Conservation (phyloP, 2,329 filamentous ascomycete genomes). For the Alternaria burnsii region DNA sequence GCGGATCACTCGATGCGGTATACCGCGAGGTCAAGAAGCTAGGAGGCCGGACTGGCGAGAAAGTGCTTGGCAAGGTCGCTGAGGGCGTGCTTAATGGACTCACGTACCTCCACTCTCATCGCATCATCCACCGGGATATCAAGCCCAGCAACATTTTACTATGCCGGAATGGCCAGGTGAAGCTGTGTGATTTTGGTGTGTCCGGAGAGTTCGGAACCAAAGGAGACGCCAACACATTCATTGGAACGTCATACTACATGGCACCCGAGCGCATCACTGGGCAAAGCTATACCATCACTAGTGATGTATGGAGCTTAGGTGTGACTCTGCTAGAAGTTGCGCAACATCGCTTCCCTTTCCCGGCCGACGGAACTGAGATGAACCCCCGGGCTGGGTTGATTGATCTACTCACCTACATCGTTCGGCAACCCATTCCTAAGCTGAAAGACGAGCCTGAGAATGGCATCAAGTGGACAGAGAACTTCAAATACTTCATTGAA, state of each 20-base stretch:
- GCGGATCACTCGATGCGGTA: constrained; percentile 93
- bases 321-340: constrained; percentile 99
- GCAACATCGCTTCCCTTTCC: constrained; percentile 97
- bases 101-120: constrained; percentile 92
- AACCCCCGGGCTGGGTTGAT: constrained; percentile 92
- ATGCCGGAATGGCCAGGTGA: constrained; percentile 86
- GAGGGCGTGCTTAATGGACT: constrained; percentile 93
- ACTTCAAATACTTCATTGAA: constrained; percentile 99
- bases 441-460: constrained; percentile 93
- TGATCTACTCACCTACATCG: constrained; percentile 96
- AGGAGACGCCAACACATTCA: constrained; percentile 98
- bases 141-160: constrained; percentile 97
- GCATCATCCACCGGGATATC: constrained; percentile 99
- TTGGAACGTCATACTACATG: constrained; percentile 99
- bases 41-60: constrained; percentile 93
- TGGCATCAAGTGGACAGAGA: constrained; percentile 92
- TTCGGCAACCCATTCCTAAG: constrained; percentile 92
- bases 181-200: constrained; percentile 98
- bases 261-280: constrained; percentile 97
- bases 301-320: constrained; percentile 96
- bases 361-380: constrained; percentile 94
- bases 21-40: constrained; percentile 97
- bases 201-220: constrained; percentile 98
- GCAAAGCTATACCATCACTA: constrained; percentile 97
- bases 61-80: constrained; percentile 94